These are phyloP conservation scores for Penicillium vulpinum DNA, from an alignment of 2,329 filamentous ascomycete genomes.

Conservation along the genomic window DNA sequence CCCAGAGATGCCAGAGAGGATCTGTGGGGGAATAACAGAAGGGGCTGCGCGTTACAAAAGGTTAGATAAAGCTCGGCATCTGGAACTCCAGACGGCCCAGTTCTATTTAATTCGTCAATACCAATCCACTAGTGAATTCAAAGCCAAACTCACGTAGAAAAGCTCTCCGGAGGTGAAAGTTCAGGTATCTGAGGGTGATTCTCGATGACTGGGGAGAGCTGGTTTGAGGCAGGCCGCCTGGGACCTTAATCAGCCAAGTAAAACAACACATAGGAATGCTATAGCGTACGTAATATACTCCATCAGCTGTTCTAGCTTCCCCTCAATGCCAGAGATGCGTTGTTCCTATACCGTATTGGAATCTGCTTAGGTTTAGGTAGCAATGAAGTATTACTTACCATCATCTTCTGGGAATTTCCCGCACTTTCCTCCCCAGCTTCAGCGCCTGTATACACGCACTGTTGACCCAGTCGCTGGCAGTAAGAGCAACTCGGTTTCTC, in stretches of 20 bases:
- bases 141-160: background rate
- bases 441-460: constrained; percentile 29
- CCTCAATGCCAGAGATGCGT: constrained; percentile 23
- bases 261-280: background rate
- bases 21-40: constrained; percentile 30
- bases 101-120: background rate
- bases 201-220: background rate
- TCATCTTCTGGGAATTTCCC: constrained; percentile 9
- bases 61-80: constrained; percentile 29
- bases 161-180: background rate
- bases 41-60: constrained; percentile 37
- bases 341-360: constrained; percentile 11
- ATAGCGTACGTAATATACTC: constrained; percentile 13
- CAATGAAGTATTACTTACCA: constrained; percentile 10
- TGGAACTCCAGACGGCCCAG: background rate
- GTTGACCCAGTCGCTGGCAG: constrained; percentile 33
- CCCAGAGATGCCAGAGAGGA: constrained; percentile 17
- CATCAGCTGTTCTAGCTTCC: constrained; percentile 23
- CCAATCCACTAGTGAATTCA: fast-evolving
- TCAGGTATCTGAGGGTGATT: background rate
- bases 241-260: background rate
- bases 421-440: constrained; percentile 7
- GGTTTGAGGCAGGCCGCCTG: background rate
- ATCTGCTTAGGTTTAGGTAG: background rate
- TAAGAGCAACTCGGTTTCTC: constrained; percentile 36